Evolutionary conservation across 495 filamentous ascomycete genomes (phyloP), one percentile per base, ranked within the genome.

Genomic region (Lasiosphaeria miniovina): DNA sequence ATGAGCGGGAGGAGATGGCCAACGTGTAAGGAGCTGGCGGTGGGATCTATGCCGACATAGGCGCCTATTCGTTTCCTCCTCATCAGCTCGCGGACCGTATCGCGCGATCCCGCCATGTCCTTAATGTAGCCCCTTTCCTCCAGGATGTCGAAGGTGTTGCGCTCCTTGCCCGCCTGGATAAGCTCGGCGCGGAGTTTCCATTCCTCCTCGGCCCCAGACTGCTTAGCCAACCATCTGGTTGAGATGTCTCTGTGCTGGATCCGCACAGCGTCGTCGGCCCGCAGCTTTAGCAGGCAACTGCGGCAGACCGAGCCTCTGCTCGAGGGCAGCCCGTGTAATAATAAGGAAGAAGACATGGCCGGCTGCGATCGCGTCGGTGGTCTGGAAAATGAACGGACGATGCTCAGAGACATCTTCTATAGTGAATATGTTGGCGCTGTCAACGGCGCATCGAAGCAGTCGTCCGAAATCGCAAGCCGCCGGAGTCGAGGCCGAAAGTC

Each of bases 1-100:
- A 99, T 98, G 46, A 98, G 80, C 8, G 94, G 93, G 9, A 98
- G 75, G 57, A 99, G 84, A 71, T 99, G 92, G 36, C 94, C 94
- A 56, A 98, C 79, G 70, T 99, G 94, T 63, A 98, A 77, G 4
- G 93, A 96, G 33, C 84, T 81, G 4, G 93, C 95, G 0, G 95
- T 97, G 11, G 94, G 92, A 65, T 99, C 94, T 52, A 99, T 81
- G 58, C 94, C 94, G 43, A 89, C 88, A 68, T 99, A 99, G 53
- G 86, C 86, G 36, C 89, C 90, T 56, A 89, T 81, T 59, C 88
- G 80, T 67, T 87, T 88, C 40, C 78, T 71, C 6, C 81, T 87
- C 73, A 97, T 82, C 9, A 95, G 69, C 52, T 79, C 77, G 46
- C 90, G 80, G 36, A 98, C 79, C n/a, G 81, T 75, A 9, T 88